Evolutionary conservation across 2,329 filamentous ascomycete genomes (phyloP), one percentile per base, ranked within the genome.

Genomic region (Truncatella angustata): DNA sequence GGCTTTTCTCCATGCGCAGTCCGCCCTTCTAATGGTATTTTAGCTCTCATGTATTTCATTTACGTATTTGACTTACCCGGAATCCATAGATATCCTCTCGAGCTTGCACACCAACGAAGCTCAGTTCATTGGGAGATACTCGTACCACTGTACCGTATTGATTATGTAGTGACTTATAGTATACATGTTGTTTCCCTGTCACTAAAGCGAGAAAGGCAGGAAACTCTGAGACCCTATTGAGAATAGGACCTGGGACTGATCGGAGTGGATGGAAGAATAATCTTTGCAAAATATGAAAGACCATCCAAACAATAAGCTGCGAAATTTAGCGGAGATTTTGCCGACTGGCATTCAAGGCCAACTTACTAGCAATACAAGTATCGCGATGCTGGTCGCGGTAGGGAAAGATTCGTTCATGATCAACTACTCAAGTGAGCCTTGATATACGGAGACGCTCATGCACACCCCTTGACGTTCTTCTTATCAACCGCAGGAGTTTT

Each of bases 41-140:
- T 1, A 53, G 48, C 14, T 44, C 11, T 14, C 6, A 11, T 28
- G 10, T 14, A 50, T 23, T 20, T 28, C 5, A 7, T 11, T 20
- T 39, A n/a, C n/a, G 11, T 12, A 32, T 20, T 24, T 4, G 10
- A 49, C 60, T 32, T 53, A 65, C 63, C 6, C 58, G 57, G 44
- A 59, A 47, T 1, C 63, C 59, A 20, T 65, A 65, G 4, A 66
- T 66, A n/a, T 64, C 61, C 16, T 66, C 59, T 45, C 62, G 61
- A 2, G 64, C 64, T n/a, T 60, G 51, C 24, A 58, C 54, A 10
- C 55, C 54, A 44, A 59, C 56, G 45, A 66, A 66, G 42, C 56
- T 62, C n/a, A 66, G 52, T 39, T 66, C 64, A 28, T 64, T 56
- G 1, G 63, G 63, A 12, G 61, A 57, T 1, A 64, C 56, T 5